These are phyloP conservation scores for Schizopora paradoxa DNA, from an alignment of 1,284 basidiomycete genomes.

Conservation along the genomic window DNA sequence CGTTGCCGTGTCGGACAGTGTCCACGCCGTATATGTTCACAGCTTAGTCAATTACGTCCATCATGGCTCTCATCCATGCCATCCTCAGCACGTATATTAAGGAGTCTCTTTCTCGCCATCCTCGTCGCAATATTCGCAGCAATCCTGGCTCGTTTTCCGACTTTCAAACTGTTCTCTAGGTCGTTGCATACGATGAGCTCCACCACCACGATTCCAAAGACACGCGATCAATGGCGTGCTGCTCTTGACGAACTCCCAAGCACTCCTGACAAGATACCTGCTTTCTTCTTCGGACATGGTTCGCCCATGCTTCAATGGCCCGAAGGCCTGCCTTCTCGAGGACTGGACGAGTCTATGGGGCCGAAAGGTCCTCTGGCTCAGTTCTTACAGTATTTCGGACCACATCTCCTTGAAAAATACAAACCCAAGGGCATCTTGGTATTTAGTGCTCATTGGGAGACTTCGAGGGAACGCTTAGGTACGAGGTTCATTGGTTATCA, in stretches of 20 bases:
- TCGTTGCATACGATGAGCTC: slow-evolving; percentile 17
- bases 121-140: slow-evolving; percentile 4
- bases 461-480: slow-evolving; percentile 50
- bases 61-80: background rate
- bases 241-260: slow-evolving; percentile 57
- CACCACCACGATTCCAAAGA: slow-evolving; percentile 27
- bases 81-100: slow-evolving; percentile 10
- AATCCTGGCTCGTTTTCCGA: slow-evolving; percentile 4
- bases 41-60: slow-evolving; percentile 4
- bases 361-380: slow-evolving; percentile 49
- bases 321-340: slow-evolving; percentile 18
- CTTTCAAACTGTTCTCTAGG: slow-evolving; percentile 11
- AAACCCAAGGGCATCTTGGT: slow-evolving; percentile 70
- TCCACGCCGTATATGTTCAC: too few relatives aligned
- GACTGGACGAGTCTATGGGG: slow-evolving; percentile 36
- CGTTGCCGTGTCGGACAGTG: slow-evolving; percentile 6
- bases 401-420: slow-evolving; percentile 61
- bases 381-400: slow-evolving; percentile 68
- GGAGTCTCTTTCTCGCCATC: slow-evolving; percentile 1
- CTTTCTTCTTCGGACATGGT: slow-evolving; percentile 74
- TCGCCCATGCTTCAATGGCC: slow-evolving; percentile 49
- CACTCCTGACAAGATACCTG: slow-evolving; percentile 57
- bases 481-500: slow-evolving; percentile 18
- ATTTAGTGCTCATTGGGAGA: slow-evolving; percentile 80
- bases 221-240: slow-evolving; percentile 44